Evolutionary conservation across 352 stramenopile species (phyloP), one percentile per base, ranked within the genome.

Genomic region (Elongisporangium undulatum): DNA sequence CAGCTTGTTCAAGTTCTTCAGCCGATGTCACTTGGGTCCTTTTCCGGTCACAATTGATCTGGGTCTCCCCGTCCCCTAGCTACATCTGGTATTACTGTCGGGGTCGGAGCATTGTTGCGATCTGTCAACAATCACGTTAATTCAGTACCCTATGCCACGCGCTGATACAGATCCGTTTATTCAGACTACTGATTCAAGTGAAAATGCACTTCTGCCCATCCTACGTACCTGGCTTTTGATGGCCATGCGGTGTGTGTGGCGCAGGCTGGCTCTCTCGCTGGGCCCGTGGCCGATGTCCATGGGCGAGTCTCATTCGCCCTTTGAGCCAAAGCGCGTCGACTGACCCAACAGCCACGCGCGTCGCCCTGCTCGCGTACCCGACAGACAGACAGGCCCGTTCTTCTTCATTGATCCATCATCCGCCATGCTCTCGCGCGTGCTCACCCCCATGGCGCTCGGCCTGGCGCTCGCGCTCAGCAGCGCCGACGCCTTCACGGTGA

Each of bases 401-500:
- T 51, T 51, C 48, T 13, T 51, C 48, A 51, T 13, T 20, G 45
- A 50, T 50, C 45, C 45, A 17, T 50, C 45, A 41, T 22, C 22
- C 34, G 19, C 21, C 19, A 81, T 78, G 69, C 67, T 81, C 52
- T 72, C 59, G 61, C 56, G 60, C 10, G 49, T 53, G 22, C 67
- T 61, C 38, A 50, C 61, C 52, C 61, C 61, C 63, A 41, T 59
- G 38, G 29, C 62, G 53, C 53, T 77, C 24, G 63, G 66, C 53
- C 62, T 72, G 23, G 59, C 64, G 48, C 26, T 71, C 20, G 62
- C 58, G 16, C 51, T 73, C 58, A 60, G 5, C 71, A 76, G 53
- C 29, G 55, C 61, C 19, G 29, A 71, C 48, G 73, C 63, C 49
- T 77, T 78, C 56, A 52, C 70, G 8, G 75, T 87, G 38, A 75